These are phyloP conservation scores for Coniophora puteana DNA, from an alignment of 1,284 basidiomycete species.

Conservation along the genomic window DNA sequence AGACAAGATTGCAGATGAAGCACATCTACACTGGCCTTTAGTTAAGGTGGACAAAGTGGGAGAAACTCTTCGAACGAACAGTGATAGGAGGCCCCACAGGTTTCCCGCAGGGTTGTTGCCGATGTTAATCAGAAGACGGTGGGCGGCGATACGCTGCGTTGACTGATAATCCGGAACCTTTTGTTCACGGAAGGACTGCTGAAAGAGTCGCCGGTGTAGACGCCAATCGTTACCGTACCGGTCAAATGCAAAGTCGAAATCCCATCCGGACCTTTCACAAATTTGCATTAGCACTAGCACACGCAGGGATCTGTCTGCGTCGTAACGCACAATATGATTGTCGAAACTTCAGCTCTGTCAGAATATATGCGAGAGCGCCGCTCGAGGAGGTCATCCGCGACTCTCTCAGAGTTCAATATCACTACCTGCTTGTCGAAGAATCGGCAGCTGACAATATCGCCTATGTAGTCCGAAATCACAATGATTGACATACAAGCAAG, in stretches of 20 bases:
- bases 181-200: slow-evolving; percentile 27
- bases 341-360: slow-evolving; percentile 21
- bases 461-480: slow-evolving; percentile 12
- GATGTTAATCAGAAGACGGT: slow-evolving; percentile 19
- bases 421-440: slow-evolving; percentile 22
- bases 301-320: neutral
- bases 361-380: slow-evolving; percentile 31
- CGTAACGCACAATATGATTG: neutral
- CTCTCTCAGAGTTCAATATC: slow-evolving; percentile 27
- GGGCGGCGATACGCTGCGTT: slow-evolving; percentile 26
- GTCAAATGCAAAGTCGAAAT: neutral
- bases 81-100: no score
- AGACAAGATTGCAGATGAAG: neutral
- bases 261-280: neutral
- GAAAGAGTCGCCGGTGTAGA: slow-evolving; percentile 29
- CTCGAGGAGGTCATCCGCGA: slow-evolving; percentile 30
- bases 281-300: slow-evolving; percentile 2
- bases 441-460: slow-evolving; percentile 22
- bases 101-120: slow-evolving; percentile 20
- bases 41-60: no score
- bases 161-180: slow-evolving; percentile 21
- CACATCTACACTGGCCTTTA: neutral
- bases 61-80: no score
- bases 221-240: slow-evolving; percentile 27
- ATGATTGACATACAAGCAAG: no score